Percentiles rank a stretch among this genome's conserved stretches.
Evolutionary conservation across 352 stramenopile species (phyloP).

Genomic region (Globisporangium cystogenes): DNA sequence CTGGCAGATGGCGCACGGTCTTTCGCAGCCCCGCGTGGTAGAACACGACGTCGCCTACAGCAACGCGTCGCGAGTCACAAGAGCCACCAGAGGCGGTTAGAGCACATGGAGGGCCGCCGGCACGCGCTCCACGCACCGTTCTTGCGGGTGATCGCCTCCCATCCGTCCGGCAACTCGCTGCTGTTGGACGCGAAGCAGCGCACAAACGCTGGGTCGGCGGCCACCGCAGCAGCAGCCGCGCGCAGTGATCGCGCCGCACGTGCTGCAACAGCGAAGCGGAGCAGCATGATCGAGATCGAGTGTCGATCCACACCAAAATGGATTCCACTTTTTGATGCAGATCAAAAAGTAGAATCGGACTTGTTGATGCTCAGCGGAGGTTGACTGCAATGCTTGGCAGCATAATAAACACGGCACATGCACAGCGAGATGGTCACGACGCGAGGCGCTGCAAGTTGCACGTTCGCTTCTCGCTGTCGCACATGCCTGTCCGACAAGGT

Average conservation of each 20-base stretch:
- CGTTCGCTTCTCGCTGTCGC: no score
- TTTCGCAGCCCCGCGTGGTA: constrained; percentile 59
- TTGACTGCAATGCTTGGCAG: no score
- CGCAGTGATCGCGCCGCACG: background rate
- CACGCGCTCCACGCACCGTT: constrained; percentile 29
- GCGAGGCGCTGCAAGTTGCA: no score
- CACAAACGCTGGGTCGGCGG: background rate
- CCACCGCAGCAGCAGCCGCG: no score
- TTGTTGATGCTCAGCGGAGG: no score
- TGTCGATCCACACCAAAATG: no score
- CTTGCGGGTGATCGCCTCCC: constrained; percentile 51
- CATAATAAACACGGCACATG: no score
- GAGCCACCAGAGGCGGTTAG: background rate
- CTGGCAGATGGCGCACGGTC: constrained; percentile 48
- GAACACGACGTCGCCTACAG: constrained; percentile 52
- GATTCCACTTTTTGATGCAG: no score
- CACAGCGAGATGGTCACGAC: no score
- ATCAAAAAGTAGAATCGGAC: no score
- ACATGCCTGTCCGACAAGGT: no score
- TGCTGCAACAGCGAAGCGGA: background rate
- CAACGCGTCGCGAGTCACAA: background rate
- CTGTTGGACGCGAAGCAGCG: background rate
- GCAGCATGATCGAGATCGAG: background rate
- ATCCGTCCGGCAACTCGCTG: constrained; percentile 33
- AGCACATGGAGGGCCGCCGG: no score